Evolutionary conservation across 306 rosid species (phyloP).

Genomic region (Cucurbita moschata): DNA sequence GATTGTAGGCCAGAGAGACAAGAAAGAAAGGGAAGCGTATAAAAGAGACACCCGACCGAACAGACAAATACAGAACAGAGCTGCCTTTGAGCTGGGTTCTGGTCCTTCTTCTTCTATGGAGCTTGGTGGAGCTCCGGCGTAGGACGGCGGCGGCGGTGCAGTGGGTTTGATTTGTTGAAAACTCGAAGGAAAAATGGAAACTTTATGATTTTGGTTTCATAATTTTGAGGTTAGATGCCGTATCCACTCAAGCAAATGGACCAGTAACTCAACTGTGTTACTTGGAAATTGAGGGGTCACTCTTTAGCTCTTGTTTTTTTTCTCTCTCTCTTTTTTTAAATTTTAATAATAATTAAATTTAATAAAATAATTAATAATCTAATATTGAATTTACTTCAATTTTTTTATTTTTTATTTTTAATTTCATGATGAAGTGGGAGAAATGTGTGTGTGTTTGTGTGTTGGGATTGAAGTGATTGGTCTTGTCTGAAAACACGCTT

Average conservation of each 20-base stretch:
- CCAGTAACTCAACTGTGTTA: not conserved
- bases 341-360: too few species aligned
- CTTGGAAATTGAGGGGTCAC: not conserved
- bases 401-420: too few species aligned
- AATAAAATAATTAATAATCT: too few species aligned
- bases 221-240: slow-evolving; percentile 23
- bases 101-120: not conserved
- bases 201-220: too few species aligned
- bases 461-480: not conserved
- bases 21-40: not conserved
- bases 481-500: not conserved
- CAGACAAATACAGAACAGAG: not conserved
- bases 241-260: slow-evolving; percentile 39
- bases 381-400: too few species aligned
- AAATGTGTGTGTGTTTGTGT: not conserved
- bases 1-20: slow-evolving; percentile 14
- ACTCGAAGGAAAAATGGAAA: too few species aligned
- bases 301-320: not conserved
- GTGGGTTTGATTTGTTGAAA: not conserved
- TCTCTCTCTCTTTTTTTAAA: too few species aligned
- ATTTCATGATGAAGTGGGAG: not conserved
- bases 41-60: not conserved
- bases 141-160: not conserved
- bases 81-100: not conserved
- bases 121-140: not conserved